Base-by-base conservation (phyloP, 495 filamentous ascomycete genomes). In the Niebla homalea region DNA sequence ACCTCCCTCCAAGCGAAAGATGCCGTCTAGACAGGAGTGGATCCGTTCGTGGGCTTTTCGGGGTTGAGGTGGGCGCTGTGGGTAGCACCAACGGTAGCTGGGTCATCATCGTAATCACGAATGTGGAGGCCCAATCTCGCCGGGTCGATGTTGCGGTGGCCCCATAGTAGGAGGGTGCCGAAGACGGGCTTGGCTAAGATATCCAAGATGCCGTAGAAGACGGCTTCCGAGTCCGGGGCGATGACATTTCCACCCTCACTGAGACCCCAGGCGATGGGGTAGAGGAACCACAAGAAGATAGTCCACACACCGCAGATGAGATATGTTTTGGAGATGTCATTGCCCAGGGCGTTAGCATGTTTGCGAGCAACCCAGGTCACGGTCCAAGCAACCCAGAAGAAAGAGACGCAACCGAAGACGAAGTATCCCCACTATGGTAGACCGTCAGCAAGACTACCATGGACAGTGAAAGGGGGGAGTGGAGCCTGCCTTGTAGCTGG, bases 201-300 rank as follows among this genome's bases (percentile, higher is more conserved):
- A 55, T 87, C 80, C 14, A 87, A 62, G 18, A 81, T 66, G 26
- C 80, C 80, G 54, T 85, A 87, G 63, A 87, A 87, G 49, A 84
- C 62, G n/a, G 73, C 70, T 53, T 79, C 78, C 3, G 70, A 74
- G 50, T 82, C 80, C 0, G 79, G 73, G 2, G 74, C 59, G 49
- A 85, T 81, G 49, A 73, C 62, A 58, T 86, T 85, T 4, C 80
- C 79, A 26, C 81, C 83, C 52, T 87, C 83, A 36, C 64, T 69
- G 10, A 86, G 54, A 48, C 80, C 84, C 73, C 76, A 87, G 11
- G 72, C 73, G 49, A 87, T 72, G 4, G 83, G 81, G 61, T 86
- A 87, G n/a, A 85, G 61, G 25, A 80, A 57, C 77, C 66, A 69
- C 14, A 68, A 49, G 51, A 81, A 66, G 20, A 77, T 61, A 7